A percentile compares a stretch with the other conserved stretches of the same genome.
Conservation (phyloP, 2,329 filamentous ascomycete genomes). For the Thielaviopsis euricoi region DNA sequence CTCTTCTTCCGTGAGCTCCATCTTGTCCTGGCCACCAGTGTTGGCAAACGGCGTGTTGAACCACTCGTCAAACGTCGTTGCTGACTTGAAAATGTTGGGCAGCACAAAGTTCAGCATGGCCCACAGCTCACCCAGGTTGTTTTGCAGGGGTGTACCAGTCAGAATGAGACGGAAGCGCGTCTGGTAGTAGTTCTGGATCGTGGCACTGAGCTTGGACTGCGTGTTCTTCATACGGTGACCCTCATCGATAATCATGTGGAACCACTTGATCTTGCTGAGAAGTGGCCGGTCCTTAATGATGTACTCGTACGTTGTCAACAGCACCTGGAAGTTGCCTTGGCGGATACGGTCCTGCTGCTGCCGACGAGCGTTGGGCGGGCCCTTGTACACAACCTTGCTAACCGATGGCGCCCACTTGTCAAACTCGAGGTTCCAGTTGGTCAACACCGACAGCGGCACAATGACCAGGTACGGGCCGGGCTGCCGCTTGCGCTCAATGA, state of each 20-base stretch:
- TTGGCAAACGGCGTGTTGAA: slow-evolving; percentile 99
- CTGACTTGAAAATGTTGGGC: slow-evolving; percentile 97
- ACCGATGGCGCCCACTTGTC: slow-evolving; percentile 96
- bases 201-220: slow-evolving; percentile 87
- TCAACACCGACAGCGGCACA: slow-evolving; percentile 88
- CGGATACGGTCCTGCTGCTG: slow-evolving; percentile 86
- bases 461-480: slow-evolving; percentile 89
- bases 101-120: slow-evolving; percentile 96
- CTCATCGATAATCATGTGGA: slow-evolving; percentile 99
- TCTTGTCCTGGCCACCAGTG: slow-evolving; percentile 93
- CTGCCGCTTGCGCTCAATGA: slow-evolving; percentile 90
- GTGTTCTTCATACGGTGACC: slow-evolving; percentile 99
- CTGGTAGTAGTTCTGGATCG: slow-evolving; percentile 86
- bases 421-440: slow-evolving; percentile 97
- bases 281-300: slow-evolving; percentile 97
- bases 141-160: slow-evolving; percentile 91
- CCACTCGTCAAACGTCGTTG: slow-evolving; percentile 98
- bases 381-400: slow-evolving; percentile 85
- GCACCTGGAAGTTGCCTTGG: slow-evolving; percentile 85
- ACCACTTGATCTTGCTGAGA: slow-evolving; percentile 97
- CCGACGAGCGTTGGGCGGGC: slow-evolving; percentile 75
- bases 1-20: slow-evolving; percentile 99
- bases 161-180: slow-evolving; percentile 93
- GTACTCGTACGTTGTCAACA: slow-evolving; percentile 96
- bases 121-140: slow-evolving; percentile 93